Percentiles rank a stretch among this genome's conserved stretches.
phyloP scores from a whole-genome alignment of 2,329 filamentous ascomycete genomes.

The Xylariaceae sp. region DNA sequence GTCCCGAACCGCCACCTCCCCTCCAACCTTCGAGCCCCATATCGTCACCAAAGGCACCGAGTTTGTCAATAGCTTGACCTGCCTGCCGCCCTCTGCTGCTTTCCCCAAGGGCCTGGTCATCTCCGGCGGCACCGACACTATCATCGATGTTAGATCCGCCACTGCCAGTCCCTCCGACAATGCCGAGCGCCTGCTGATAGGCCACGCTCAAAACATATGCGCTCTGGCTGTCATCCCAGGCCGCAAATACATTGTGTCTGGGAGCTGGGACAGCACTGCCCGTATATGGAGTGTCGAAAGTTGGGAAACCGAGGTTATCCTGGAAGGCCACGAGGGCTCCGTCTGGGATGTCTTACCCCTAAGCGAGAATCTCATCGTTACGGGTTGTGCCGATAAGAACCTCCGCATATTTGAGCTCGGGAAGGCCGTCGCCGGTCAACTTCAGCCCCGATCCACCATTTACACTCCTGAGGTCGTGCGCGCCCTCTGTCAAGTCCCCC shows the following conservation, averaged over 20 bases:
- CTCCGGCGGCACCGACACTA: conserved; percentile 88
- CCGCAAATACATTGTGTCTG: conserved; percentile 81
- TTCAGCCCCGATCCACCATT: conserved; percentile 60
- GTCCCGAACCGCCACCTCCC: conserved; percentile 70
- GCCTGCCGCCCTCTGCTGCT: conserved; percentile 70
- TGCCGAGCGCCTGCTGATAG: conserved; percentile 84
- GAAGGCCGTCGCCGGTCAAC: conserved; percentile 60
- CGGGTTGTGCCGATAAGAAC: conserved; percentile 88
- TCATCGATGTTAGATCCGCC: conserved; percentile 87
- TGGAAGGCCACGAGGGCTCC: conserved; percentile 75
- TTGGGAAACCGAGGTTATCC: conserved; percentile 77
- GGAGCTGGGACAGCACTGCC: conserved; percentile 90
- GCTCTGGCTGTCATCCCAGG: conserved; percentile 79
- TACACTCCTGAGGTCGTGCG: conserved; percentile 83
- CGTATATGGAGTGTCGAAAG: conserved; percentile 85
- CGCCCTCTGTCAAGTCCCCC: conserved; percentile 82
- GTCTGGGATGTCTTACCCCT: conserved; percentile 94
- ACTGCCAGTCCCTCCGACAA: conserved; percentile 72
- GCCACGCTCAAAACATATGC: conserved; percentile 88
- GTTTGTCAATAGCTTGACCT: conserved; percentile 87
- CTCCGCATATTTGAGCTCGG: conserved; percentile 84
- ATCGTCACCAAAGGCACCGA: conserved; percentile 80
- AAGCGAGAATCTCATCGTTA: conserved; percentile 80
- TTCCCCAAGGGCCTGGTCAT: conserved; percentile 82
- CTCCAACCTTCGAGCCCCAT: conserved; percentile 77